Evolutionary conservation across 2,329 filamentous ascomycete genomes (phyloP).

Genomic region (Penicillium sp.): DNA sequence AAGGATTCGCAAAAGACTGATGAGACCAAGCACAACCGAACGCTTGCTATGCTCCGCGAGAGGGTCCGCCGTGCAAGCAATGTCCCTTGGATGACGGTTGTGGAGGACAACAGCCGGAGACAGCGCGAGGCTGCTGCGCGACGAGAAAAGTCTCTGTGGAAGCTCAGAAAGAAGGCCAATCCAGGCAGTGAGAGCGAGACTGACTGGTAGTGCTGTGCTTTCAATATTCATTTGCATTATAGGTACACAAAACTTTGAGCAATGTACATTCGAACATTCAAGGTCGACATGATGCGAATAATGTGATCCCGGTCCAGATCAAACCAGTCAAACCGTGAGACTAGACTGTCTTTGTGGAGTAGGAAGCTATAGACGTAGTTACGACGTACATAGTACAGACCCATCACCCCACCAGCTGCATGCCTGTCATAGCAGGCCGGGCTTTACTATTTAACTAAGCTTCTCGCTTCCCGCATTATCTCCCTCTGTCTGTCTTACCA

Average conservation of each 20-base stretch:
- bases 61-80: conserved; percentile 35
- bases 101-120: conserved; percentile 31
- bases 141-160: conserved; percentile 36
- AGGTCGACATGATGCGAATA: background rate
- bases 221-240: background rate
- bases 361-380: too few relatives aligned
- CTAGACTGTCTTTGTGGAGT: too few relatives aligned
- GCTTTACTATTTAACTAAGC: too few relatives aligned
- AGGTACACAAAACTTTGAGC: background rate
- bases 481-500: too few relatives aligned
- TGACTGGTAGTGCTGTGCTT: conserved; percentile 24
- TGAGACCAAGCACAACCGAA: conserved; percentile 16
- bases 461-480: too few relatives aligned
- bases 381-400: too few relatives aligned
- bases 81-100: conserved; percentile 41
- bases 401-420: too few relatives aligned
- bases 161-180: conserved; percentile 38
- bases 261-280: background rate
- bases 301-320: too few relatives aligned
- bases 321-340: too few relatives aligned
- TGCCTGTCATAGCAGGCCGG: too few relatives aligned
- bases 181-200: conserved; percentile 37
- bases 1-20: conserved; percentile 6
- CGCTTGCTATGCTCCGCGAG: conserved; percentile 30
- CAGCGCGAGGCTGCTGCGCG: conserved; percentile 25